Evolutionary conservation across 495 filamentous ascomycete species (phyloP), one percentile per base, ranked within the genome.

Genomic region (Friedmanniomyces endolithicus): DNA sequence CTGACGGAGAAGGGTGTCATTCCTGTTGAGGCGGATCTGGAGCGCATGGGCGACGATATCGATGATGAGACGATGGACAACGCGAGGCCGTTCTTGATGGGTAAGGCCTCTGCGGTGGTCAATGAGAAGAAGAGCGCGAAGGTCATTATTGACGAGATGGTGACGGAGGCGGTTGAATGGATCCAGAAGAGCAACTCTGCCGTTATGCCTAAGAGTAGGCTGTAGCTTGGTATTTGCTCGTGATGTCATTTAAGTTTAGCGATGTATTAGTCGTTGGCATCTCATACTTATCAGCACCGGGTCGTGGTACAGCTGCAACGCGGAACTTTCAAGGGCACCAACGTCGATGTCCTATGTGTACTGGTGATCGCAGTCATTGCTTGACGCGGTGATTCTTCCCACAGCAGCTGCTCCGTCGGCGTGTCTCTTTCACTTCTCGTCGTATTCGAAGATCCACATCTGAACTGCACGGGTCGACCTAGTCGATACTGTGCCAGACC

Each of bases 51-150:
- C 37, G 82, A 85, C 59, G 82, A 85, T 37, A 67, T 78, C 51
- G 82, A 83, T 56, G 80, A 85, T 44, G 88, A 96, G 33, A 80
- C 83, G 25, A 80, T 98, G 74, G 92, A 97, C 65, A 87, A 87
- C 66, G 89, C 88, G 59, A 80, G 88, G 27, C 92, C 92, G 14
- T 94, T 80, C 76, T 67, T 98, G 61, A 97, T 98, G 90, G 92
- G 92, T 63, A 92, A 97, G 75, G 92, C 88, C 35, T 84, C 92
- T 22, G 90, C 92, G 23, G 87, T 96, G 8, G 85, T 90, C 47
- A 90, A 90, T 63, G 88, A 97, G 71, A 86, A 84, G 78, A 94
- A 94, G 81, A 68, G 79, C 39, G 92, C 92, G 54, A 95, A 92
- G 80, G 85, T 68, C 2, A 88, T 98, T 60, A 85, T 98, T 45